Conservation (phyloP, 495 filamentous ascomycete genomes). For the Aspergillus conjunctus region DNA sequence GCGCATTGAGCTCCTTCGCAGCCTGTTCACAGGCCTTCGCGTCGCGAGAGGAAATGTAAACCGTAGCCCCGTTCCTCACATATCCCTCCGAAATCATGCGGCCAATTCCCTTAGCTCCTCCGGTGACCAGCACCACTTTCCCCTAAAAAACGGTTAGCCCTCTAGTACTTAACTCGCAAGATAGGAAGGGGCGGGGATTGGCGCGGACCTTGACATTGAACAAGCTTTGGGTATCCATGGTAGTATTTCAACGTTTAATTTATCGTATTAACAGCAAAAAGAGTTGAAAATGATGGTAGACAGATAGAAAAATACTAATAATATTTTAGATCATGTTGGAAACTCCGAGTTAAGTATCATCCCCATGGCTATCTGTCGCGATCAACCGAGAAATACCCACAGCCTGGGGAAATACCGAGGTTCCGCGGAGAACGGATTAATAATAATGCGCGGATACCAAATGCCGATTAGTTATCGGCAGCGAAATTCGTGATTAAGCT, state of each 20-base stretch:
- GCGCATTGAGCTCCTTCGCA: conserved; percentile 59
- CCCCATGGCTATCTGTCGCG: not conserved
- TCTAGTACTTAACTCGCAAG: no score
- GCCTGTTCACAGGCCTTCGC: conserved; percentile 61
- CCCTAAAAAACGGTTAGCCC: conserved; percentile 50
- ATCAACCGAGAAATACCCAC: conserved; percentile 1
- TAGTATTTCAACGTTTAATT: conserved; percentile 9
- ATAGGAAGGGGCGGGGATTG: not conserved
- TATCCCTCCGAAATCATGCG: conserved; percentile 82
- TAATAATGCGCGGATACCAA: not conserved
- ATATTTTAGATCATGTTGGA: not conserved
- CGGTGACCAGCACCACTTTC: conserved; percentile 75
- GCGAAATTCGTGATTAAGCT: no score
- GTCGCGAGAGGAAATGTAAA: conserved; percentile 81
- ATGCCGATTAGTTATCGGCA: not conserved
- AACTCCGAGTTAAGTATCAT: not conserved
- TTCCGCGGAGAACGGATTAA: not conserved
- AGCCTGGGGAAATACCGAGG: not conserved
- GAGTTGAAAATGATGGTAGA: not conserved
- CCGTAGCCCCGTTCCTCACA: conserved; percentile 76
- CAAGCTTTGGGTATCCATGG: conserved; percentile 57
- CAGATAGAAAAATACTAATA: not conserved
- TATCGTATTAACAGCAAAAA: not conserved
- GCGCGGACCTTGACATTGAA: conserved; percentile 60
- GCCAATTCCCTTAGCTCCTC: conserved; percentile 70